A percentile compares a stretch with the other conserved stretches of the same genome.
phyloP scores from a whole-genome alignment of 371 early-diverging fungal species.

The Coemansia sp. region DNA sequence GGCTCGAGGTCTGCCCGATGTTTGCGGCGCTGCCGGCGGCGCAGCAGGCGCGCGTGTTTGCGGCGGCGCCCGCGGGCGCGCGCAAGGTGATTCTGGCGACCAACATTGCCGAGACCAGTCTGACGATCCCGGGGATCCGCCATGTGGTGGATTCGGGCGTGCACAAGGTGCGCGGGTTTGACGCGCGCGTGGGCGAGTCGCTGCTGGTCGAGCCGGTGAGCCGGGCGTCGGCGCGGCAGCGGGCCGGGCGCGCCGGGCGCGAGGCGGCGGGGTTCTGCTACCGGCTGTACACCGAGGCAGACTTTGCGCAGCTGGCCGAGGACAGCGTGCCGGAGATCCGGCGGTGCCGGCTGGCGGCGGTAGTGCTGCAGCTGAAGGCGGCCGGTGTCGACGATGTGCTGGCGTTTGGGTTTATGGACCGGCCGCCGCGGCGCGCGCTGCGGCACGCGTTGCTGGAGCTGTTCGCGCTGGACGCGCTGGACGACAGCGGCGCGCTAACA shows the following conservation, averaged over 20 bases:
- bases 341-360: constrained; percentile 86
- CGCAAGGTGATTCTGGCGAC: constrained; percentile 85
- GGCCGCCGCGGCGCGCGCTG: constrained; percentile 74
- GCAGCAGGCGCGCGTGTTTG: constrained; percentile 69
- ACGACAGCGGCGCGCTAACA: constrained; percentile 78
- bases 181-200: constrained; percentile 80
- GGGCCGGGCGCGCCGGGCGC: constrained; percentile 97
- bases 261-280: constrained; percentile 84
- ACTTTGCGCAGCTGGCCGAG: constrained; percentile 76
- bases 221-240: constrained; percentile 93
- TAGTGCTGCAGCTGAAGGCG: constrained; percentile 84
- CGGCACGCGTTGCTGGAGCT: constrained; percentile 84
- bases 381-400: constrained; percentile 86
- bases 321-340: constrained; percentile 94
- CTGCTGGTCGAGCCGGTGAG: constrained; percentile 86
- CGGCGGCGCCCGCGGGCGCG: constrained; percentile 58
- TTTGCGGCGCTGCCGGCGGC: constrained; percentile 74
- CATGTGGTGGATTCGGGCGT: constrained; percentile 97
- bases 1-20: constrained; percentile 65
- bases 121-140: constrained; percentile 97
- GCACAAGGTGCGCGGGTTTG: constrained; percentile 89
- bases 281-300: constrained; percentile 90
- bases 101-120: constrained; percentile 88
- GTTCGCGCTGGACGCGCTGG: constrained; percentile 86
- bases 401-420: constrained; percentile 94